phyloP scores from a whole-genome alignment of 1,284 basidiomycete species.

The Sporisorium scitamineum region DNA sequence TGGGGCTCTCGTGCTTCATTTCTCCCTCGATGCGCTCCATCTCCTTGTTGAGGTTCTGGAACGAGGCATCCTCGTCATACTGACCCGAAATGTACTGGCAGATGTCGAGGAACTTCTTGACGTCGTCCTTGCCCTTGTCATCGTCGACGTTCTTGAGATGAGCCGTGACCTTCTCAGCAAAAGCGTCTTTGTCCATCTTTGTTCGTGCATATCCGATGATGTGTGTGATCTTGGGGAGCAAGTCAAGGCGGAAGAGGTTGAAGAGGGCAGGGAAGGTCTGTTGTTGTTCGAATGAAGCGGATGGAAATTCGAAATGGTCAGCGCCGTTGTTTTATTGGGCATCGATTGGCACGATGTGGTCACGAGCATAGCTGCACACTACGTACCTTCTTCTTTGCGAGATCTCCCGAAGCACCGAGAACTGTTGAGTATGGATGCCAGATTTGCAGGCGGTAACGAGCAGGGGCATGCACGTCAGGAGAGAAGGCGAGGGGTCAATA shows the following conservation, averaged over 20 bases:
- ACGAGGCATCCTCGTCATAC: constrained; percentile 65
- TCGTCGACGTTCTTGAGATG: constrained; percentile 56
- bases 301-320: background rate
- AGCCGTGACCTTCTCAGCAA: constrained; percentile 62
- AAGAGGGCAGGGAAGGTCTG: constrained; percentile 68
- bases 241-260: constrained; percentile 60
- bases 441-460: background rate
- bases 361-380: background rate
- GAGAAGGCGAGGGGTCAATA: background rate
- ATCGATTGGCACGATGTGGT: background rate
- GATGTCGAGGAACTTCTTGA: constrained; percentile 58
- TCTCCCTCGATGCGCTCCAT: constrained; percentile 58
- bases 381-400: constrained; percentile 96
- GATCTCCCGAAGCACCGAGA: constrained; percentile 94
- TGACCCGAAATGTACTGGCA: constrained; percentile 67
- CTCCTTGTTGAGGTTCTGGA: constrained; percentile 61
- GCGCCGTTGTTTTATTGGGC: background rate
- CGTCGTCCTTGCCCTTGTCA: constrained; percentile 54
- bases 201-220: constrained; percentile 70
- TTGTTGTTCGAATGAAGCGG: background rate
- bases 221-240: constrained; percentile 61
- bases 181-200: constrained; percentile 67
- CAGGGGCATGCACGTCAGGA: background rate
- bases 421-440: constrained; percentile 73
- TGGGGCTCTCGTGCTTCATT: constrained; percentile 43